These are phyloP conservation scores for Nidula microcarpa DNA, from an alignment of 768 basidiomycete genomes.

Conservation along the genomic window DNA sequence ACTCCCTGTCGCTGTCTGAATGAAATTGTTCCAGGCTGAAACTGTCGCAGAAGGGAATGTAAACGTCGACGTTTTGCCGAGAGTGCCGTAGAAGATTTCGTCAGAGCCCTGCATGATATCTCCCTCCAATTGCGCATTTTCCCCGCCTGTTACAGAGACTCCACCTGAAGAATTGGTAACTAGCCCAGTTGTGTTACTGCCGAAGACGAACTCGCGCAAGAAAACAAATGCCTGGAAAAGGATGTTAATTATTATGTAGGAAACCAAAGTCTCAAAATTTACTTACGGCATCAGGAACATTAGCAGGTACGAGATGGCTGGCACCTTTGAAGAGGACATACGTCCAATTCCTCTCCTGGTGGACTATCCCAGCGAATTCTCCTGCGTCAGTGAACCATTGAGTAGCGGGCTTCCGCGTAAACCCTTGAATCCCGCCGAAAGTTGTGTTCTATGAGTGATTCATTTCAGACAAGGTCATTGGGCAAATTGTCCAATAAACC, in stretches of 20 bases:
- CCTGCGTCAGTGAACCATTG: slow-evolving; percentile 61
- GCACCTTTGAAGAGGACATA: slow-evolving; percentile 39
- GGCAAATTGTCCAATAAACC: neutral
- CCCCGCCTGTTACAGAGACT: slow-evolving; percentile 42
- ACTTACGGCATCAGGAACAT: slow-evolving; percentile 33
- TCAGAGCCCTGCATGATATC: slow-evolving; percentile 51
- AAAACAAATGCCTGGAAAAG: slow-evolving; percentile 54
- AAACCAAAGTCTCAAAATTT: neutral
- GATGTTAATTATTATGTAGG: neutral
- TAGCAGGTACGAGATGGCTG: slow-evolving; percentile 37
- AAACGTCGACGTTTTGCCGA: slow-evolving; percentile 47
- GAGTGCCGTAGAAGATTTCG: slow-evolving; percentile 54
- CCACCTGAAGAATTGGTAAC: slow-evolving; percentile 32
- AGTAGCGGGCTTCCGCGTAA: slow-evolving; percentile 64
- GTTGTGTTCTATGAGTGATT: slow-evolving; percentile 58
- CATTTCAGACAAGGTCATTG: neutral
- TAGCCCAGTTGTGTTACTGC: slow-evolving; percentile 55
- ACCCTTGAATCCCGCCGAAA: slow-evolving; percentile 75
- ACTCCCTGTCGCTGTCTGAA: slow-evolving; percentile 30
- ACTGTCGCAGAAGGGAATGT: slow-evolving; percentile 53
- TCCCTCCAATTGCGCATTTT: slow-evolving; percentile 38
- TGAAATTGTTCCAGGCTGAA: slow-evolving; percentile 52
- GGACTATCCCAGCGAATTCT: slow-evolving; percentile 63
- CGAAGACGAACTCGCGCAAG: slow-evolving; percentile 65
- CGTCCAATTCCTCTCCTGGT: slow-evolving; percentile 72